Evolutionary conservation across 768 basidiomycete species (phyloP), one percentile per base, ranked within the genome.

Genomic region (Panaeolus papilionaceus): DNA sequence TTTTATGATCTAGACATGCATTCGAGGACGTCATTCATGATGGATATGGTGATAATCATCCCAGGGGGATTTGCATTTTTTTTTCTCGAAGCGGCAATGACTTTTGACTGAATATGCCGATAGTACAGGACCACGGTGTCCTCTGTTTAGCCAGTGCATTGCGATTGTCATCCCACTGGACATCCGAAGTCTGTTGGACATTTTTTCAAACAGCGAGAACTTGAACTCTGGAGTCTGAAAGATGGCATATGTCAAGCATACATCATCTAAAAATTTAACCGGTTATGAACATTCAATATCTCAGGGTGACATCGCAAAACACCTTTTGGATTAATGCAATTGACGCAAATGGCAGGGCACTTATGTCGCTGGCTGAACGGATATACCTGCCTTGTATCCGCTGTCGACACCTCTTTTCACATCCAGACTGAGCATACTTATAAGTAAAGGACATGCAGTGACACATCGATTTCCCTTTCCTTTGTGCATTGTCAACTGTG

Each of bases 321-420:
- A 58, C 11, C 28, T 58, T 58, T 58, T 33, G 54, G 54, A 58
- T 58, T 58, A 58, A 58, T 58, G 54, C 54, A 58, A 37, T 58
- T 18, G 54, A 58, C 54, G 20, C 54, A 58, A 58, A 58, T 33
- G 54, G 26, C 28, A 58, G 54, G 54, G 16, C n/a, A 58, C 28
- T 58, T 58, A 58, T 58, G 26, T 28, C 49, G 20, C 5, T 58
- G 26, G 54, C 28, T 33, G 54, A 58, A 58, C 54, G 54, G 54
- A 58, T 33, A 28, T 58, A 58, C 28, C 26, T 33, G 54, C 3
- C 26, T 33, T 58, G 33, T 58, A 58, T 58, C 54, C 54, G 54
- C 54, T 58, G 54, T 58, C 54, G 54, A 58, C 12, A 33, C 54
- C 54, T 33, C 54, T 18, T 51, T 58, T 33, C 26, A 58, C 3